phyloP scores from a whole-genome alignment of 106 monocot species.

The Acanthochlamys bracteata region DNA sequence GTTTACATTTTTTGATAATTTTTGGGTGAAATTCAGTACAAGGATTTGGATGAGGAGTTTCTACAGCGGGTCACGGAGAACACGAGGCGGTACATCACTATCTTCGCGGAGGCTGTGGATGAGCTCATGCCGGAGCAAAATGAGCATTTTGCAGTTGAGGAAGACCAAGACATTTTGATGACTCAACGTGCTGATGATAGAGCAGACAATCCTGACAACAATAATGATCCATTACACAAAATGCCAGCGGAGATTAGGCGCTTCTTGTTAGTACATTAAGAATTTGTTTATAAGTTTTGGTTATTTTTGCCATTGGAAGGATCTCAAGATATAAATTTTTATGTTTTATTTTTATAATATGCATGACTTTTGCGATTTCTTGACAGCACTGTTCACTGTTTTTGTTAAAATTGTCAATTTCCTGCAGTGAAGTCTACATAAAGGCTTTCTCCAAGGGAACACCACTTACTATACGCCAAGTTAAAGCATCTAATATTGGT shows the following conservation, averaged over 20 bases:
- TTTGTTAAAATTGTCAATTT: not conserved
- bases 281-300: too few species aligned
- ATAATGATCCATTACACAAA: slow-evolving; percentile 59
- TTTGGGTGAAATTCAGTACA: slow-evolving; percentile 43
- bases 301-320: too few species aligned
- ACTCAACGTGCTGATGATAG: slow-evolving; percentile 83
- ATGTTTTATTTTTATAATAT: too few species aligned
- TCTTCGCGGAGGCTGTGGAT: slow-evolving; percentile 78
- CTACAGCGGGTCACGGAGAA: slow-evolving; percentile 79
- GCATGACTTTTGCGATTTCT: too few species aligned
- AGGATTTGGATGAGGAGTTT: slow-evolving; percentile 89
- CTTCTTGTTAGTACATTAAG: slow-evolving; percentile 56
- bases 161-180: slow-evolving; percentile 91
- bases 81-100: slow-evolving; percentile 62
- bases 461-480: slow-evolving; percentile 80
- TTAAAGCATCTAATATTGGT: slow-evolving; percentile 89
- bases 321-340: too few species aligned
- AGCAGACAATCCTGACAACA: slow-evolving; percentile 43
- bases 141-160: slow-evolving; percentile 60
- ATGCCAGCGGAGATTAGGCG: slow-evolving; percentile 95
- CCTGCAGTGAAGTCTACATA: slow-evolving; percentile 92
- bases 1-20: slow-evolving; percentile 8
- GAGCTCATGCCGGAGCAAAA: slow-evolving; percentile 90
- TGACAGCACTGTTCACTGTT: not conserved
- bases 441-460: slow-evolving; percentile 86